phyloP scores from a whole-genome alignment of 495 filamentous ascomycete genomes.

The Aspergillus asperescens region DNA sequence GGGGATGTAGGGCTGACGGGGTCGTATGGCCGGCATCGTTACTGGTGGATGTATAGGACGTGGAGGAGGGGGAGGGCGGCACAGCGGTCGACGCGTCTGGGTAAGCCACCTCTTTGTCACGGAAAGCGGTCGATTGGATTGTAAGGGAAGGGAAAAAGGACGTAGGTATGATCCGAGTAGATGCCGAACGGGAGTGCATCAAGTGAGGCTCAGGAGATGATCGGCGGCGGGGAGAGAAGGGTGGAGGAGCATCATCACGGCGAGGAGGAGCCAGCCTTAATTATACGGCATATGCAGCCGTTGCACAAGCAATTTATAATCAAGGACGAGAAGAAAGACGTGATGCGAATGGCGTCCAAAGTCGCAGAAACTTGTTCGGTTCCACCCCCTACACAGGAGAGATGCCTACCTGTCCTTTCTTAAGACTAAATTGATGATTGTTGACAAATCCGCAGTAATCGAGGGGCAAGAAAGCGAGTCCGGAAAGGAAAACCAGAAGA shows the following conservation, averaged over 20 bases:
- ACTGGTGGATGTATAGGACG: constrained; percentile 31
- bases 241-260: constrained; percentile 41
- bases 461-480: background rate
- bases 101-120: constrained; percentile 33
- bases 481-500: background rate
- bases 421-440: background rate
- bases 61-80: constrained; percentile 36
- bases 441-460: background rate
- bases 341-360: background rate
- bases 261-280: constrained; percentile 44
- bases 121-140: constrained; percentile 13
- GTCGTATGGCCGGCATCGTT: constrained; percentile 31
- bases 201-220: constrained; percentile 27
- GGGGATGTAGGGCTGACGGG: constrained; percentile 50
- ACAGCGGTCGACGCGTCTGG: constrained; percentile 22
- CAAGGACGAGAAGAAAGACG: background rate
- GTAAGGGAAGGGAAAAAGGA: constrained; percentile 9
- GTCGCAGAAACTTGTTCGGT: background rate
- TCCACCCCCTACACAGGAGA: background rate
- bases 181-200: constrained; percentile 17
- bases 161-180: constrained; percentile 12
- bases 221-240: constrained; percentile 30
- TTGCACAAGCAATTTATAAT: constrained; percentile 19
- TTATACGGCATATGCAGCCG: constrained; percentile 40
- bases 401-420: background rate